Percentiles rank a stretch among this genome's conserved stretches.
phyloP scores from a whole-genome alignment of 306 rosid species.

The Cucurbita moschata region DNA sequence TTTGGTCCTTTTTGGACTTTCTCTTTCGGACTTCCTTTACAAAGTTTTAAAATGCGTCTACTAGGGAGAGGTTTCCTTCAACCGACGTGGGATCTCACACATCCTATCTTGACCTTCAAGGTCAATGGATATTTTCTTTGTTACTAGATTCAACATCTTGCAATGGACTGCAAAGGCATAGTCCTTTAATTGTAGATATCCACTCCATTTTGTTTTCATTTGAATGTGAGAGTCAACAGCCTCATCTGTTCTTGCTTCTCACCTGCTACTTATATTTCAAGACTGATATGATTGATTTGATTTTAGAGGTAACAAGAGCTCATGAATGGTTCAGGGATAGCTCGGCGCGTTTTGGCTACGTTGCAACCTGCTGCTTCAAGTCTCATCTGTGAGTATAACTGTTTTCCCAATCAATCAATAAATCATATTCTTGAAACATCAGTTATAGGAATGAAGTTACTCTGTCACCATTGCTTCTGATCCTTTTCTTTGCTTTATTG shows the following conservation, averaged over 20 bases:
- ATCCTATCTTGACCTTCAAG: neutral
- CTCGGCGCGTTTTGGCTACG: neutral
- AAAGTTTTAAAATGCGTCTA: too few species aligned
- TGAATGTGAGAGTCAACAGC: neutral
- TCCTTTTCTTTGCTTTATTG: neutral
- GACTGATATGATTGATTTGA: neutral
- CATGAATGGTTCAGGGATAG: neutral
- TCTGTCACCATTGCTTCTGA: neutral
- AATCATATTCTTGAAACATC: neutral
- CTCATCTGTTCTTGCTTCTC: neutral
- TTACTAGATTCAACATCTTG: neutral
- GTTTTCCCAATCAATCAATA: neutral
- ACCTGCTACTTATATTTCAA: neutral
- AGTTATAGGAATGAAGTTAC: neutral
- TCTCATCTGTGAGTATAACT: neutral
- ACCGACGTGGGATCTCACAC: too few species aligned
- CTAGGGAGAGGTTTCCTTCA: too few species aligned
- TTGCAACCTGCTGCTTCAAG: neutral
- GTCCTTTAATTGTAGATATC: neutral
- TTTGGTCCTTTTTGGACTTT: too few species aligned
- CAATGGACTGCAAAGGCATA: neutral
- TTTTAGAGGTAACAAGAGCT: neutral
- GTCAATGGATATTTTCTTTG: neutral
- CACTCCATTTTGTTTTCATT: neutral
- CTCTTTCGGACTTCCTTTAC: too few species aligned